Evolutionary conservation across 495 filamentous ascomycete species (phyloP).

Genomic region (Tuber borchii): DNA sequence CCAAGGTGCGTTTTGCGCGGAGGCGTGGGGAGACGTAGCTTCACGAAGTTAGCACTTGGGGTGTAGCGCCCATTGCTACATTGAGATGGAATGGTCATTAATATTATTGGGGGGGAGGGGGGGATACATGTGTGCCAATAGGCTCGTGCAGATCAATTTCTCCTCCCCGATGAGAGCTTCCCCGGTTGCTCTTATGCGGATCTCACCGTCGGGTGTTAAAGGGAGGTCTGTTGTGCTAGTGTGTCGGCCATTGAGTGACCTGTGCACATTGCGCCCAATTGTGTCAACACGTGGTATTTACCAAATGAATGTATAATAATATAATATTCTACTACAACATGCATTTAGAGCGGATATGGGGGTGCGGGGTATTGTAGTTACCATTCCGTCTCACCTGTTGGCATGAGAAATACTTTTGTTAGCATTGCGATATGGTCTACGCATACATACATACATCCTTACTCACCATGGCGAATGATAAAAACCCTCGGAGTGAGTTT

Average conservation of each 20-base stretch:
- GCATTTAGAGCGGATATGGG: not conserved
- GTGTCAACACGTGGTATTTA: not conserved
- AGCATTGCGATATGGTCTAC: not conserved
- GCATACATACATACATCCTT: not conserved
- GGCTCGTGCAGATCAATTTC: slow-evolving; percentile 73
- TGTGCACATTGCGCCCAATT: not conserved
- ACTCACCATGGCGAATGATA: slow-evolving; percentile 30
- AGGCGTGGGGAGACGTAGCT: slow-evolving; percentile 76
- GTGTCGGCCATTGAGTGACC: slow-evolving; percentile 88
- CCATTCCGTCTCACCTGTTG: slow-evolving; percentile 27
- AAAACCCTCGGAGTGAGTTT: slow-evolving; percentile 27
- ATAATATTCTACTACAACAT: not conserved
- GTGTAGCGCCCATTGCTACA: slow-evolving; percentile 5
- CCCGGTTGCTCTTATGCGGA: slow-evolving; percentile 74
- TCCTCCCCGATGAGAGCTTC: slow-evolving; percentile 77
- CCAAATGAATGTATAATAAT: not conserved
- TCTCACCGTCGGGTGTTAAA: slow-evolving; percentile 80
- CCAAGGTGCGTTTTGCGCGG: slow-evolving; percentile 86
- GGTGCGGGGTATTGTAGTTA: slow-evolving; percentile 7
- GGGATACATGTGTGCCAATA: slow-evolving; percentile 63
- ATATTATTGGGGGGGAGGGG: not conserved
- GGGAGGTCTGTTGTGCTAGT: slow-evolving; percentile 81
- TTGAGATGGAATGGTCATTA: not conserved
- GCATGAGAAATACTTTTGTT: not conserved
- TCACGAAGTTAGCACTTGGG: not conserved